Base-by-base conservation (phyloP, 75 land plant genomes). In the Azolla pinnata region DNA sequence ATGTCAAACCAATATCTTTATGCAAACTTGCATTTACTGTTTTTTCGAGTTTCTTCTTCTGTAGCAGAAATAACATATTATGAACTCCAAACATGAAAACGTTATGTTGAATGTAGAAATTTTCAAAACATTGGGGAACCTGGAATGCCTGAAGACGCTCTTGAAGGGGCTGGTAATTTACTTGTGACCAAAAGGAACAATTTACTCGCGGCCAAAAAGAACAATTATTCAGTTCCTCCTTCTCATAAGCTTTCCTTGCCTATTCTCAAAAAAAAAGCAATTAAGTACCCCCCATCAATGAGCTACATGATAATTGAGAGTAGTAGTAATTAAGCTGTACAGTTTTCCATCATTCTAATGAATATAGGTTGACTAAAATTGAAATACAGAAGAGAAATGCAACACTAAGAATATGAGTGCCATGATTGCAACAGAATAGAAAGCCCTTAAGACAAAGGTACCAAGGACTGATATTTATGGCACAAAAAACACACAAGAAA, bases 171-270 rank as follows among this genome's bases (percentile, higher is more conserved):
- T 73, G 69, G 34, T 57, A 67, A 12, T 58, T 32, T 44, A 60
- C 48, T 56, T 35, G 71, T 21, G 75, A 67, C 12, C 56, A 44
- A 2, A 30, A 31, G n/a, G n/a, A n/a, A n/a, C n/a, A 46, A 50
- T 73, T 73, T 33, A 73, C 61, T 24, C 61, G 54, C 20, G 75
- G 75, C 68, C 75, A 57, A 33, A 73, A 73, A 0, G 75, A 67
- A 35, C 75, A 73, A 10, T 56, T 31, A 16, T 64, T 65, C 21
- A 73, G 31, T 40, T 73, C 75, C 59, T 73, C 71, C 29, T 73
- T 73, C 59, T 73, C 75, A 20, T 48, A 68, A 26, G 55, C 68
- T 67, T 67, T 73, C 33, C 75, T 58, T 17, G 75, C 70, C 70
- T 73, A 59, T 10, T 25, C 35, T 2, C n/a, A 52, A 34, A 56